Base-by-base conservation (phyloP, 768 basidiomycete species). In the Mycena crocata region DNA sequence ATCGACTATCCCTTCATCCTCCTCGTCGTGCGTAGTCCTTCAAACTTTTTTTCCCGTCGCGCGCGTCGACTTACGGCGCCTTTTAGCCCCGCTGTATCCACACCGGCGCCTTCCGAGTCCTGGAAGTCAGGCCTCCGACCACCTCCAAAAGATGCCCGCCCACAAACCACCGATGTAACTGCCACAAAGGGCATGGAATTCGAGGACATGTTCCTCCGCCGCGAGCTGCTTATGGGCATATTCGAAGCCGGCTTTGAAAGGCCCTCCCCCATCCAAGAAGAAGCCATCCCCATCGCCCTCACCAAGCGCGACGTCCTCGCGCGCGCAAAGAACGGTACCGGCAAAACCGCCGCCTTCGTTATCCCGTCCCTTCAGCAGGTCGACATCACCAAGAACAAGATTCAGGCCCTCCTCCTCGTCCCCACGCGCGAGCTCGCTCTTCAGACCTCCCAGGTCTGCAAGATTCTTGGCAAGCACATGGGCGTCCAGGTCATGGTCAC, bases 221-320 rank as follows among this genome's bases (percentile, higher is more conserved):
- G 97, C 71, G 97, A 99, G 81, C 90, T 99, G 67, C 89, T 99
- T 78, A 99, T 99, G 97, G 97, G 97, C 74, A 98, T 99, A 79
- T 99, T 96, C 74, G 96, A 98, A 82, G 98, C 96, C 71, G 97
- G 97, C 62, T 97, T 96, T 77, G 97, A 99, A 82, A 90, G 86
- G 72, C 97, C 97, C 45, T 97, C 95, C 28, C 97, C 97, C 68
- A 98, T 99, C 80, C 97, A 99, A 85, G 97, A 99, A 88, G 94
- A 98, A 84, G 94, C 97, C 57, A 98, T 98, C 74, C 97, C 97
- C 60, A 89, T 95, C 73, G 96, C 96, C 40, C 90, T 99, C 75
- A 90, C 93, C 61, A 93, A 92, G 73, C 91, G 97, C 76, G 97
- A 99, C 82, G 81, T 99, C 77, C 93, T 97, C 71, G 95, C 95